Evolutionary conservation across 2,329 filamentous ascomycete species (phyloP).

Genomic region (Diplodia sapinea): DNA sequence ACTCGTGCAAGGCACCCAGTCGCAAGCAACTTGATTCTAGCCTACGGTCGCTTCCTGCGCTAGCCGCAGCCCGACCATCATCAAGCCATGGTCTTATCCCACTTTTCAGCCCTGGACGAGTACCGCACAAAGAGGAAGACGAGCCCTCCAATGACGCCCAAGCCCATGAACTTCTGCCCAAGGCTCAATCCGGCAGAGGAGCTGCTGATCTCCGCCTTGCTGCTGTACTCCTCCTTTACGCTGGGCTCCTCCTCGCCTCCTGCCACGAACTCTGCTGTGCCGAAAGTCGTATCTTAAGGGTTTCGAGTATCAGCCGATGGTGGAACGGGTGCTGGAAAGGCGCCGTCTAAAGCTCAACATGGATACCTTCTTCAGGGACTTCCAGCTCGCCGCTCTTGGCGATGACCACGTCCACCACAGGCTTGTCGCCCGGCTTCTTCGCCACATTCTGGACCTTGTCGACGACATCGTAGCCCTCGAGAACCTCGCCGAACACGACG

Average conservation of each 20-base stretch:
- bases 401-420: slow-evolving; percentile 73
- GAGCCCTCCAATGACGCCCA: slow-evolving; percentile 51
- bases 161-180: slow-evolving; percentile 53
- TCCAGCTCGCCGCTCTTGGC: slow-evolving; percentile 82
- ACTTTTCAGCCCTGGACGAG: slow-evolving; percentile 21
- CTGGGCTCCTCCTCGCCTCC: slow-evolving; percentile 43
- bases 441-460: slow-evolving; percentile 76
- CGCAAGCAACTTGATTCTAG: slow-evolving; percentile 10
- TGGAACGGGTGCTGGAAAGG: slow-evolving; percentile 40
- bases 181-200: slow-evolving; percentile 48
- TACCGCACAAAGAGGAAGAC: slow-evolving; percentile 51
- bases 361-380: slow-evolving; percentile 89
- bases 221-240: slow-evolving; percentile 28
- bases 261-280: slow-evolving; percentile 46
- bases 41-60: slow-evolving; percentile 22
- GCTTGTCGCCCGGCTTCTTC: slow-evolving; percentile 72
- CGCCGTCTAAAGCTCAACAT: slow-evolving; percentile 74
- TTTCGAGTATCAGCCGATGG: slow-evolving; percentile 50
- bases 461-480: slow-evolving; percentile 83
- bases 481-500: slow-evolving; percentile 86
- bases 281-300: slow-evolving; percentile 52
- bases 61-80: slow-evolving; percentile 26
- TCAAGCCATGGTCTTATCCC: slow-evolving; percentile 49
- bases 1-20: slow-evolving; percentile 16
- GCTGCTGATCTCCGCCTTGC: slow-evolving; percentile 24